Conservation (phyloP, 176 grass and related monocot genomes). For the Chrysopogon serrulatus region DNA sequence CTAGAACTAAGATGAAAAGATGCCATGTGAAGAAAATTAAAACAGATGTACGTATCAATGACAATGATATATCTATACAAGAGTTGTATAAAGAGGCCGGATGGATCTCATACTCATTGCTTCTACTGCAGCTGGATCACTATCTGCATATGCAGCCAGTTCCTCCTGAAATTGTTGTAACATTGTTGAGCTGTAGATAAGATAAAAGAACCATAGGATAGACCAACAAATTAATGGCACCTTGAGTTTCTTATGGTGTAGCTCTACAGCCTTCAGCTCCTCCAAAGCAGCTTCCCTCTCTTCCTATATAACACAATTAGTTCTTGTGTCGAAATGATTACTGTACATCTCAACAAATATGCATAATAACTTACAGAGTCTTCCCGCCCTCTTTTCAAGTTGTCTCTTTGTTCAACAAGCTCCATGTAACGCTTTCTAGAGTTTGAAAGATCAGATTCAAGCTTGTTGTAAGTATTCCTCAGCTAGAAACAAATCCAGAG, state of each 20-base stretch:
- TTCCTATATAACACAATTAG: conserved; percentile 51
- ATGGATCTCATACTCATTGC: conserved; percentile 68
- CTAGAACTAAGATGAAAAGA: not conserved
- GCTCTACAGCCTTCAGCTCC: conserved; percentile 63
- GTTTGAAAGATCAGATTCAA: conserved; percentile 78
- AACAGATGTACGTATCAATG: conserved; percentile 5
- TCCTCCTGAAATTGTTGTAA: conserved; percentile 58
- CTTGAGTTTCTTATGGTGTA: conserved; percentile 77
- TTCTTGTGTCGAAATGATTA: conserved; percentile 9
- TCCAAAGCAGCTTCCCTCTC: conserved; percentile 76
- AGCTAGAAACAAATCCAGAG: conserved; percentile 43
- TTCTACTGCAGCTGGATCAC: conserved; percentile 86
- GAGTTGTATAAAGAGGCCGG: not conserved
- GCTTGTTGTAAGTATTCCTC: conserved; percentile 67
- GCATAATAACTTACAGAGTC: conserved; percentile 64
- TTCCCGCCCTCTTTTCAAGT: conserved; percentile 90
- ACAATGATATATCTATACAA: not conserved
- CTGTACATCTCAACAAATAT: not conserved
- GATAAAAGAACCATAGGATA: conserved; percentile 2
- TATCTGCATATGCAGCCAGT: conserved; percentile 75
- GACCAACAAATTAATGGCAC: conserved; percentile 25
- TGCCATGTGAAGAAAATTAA: not conserved
- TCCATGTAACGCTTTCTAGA: conserved; percentile 60
- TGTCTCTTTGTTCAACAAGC: conserved; percentile 82
- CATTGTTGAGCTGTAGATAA: conserved; percentile 6